A percentile compares a stretch with the other conserved stretches of the same genome.
Evolutionary conservation across 73 alveolate genomes (phyloP).

Genomic region (Paraurostyla sp.): DNA sequence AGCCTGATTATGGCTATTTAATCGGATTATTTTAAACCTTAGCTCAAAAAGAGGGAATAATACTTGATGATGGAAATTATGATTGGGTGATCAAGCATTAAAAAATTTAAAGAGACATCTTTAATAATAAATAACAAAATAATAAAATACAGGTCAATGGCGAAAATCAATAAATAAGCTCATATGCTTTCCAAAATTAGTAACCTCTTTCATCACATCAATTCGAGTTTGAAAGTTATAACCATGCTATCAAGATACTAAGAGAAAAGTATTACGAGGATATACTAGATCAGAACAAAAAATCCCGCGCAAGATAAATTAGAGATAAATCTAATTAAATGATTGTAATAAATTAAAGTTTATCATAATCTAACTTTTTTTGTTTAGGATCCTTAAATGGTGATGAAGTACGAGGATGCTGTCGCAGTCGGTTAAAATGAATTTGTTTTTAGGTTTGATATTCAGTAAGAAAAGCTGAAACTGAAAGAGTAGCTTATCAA

Average conservation of each 20-base stretch:
- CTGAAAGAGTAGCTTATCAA: not conserved
- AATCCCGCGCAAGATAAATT: too few relatives aligned
- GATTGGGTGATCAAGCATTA: conserved; percentile 18
- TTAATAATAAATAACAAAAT: conserved; percentile 8
- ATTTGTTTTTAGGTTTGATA: too few relatives aligned
- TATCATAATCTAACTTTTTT: too few relatives aligned
- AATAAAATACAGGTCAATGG: not conserved
- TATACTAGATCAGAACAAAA: too few relatives aligned
- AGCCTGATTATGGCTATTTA: conserved; percentile 89
- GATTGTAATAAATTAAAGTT: too few relatives aligned
- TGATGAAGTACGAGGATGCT: too few relatives aligned
- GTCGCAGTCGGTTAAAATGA: too few relatives aligned
- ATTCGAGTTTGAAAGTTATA: not conserved
- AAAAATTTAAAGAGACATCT: conserved; percentile 20
- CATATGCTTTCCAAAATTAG: not conserved
- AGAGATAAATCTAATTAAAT: too few relatives aligned
- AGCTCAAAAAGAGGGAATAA: conserved; percentile 63
- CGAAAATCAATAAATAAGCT: not conserved
- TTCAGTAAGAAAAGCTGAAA: not conserved
- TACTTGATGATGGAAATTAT: not conserved
- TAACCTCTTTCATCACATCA: not conserved
- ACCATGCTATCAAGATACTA: not conserved
- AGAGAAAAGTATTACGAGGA: not conserved
- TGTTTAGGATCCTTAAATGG: too few relatives aligned
- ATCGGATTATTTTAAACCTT: conserved; percentile 83